Evolutionary conservation across 441 rosid species (phyloP), one percentile per base, ranked within the genome.

Genomic region (Hura crepitans): DNA sequence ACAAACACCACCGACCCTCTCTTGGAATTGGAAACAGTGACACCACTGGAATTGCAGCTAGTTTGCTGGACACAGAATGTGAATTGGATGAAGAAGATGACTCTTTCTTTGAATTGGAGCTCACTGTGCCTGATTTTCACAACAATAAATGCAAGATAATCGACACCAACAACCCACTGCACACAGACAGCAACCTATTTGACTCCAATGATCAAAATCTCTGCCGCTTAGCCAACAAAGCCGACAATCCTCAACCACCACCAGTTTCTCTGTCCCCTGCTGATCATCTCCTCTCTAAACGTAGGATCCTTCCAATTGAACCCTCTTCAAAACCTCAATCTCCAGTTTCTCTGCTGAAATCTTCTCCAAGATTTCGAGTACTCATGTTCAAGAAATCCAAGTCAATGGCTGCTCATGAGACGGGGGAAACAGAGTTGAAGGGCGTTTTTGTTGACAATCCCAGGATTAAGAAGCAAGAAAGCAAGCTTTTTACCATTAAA

Each of bases 71-170:
- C n/a, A n/a, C n/a, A n/a, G n/a, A n/a, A n/a, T 49, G 46, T 10
- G 92, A 86, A 1, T 69, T 79, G 42, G 85, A 72, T 0, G 93
- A 90, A 54, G 98, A 76, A 47, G 98, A 92, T 1, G 98, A 93
- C 73, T 91, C 97, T 0, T 91, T 89, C 84, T 86, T 91, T 74
- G 98, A 93, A 72, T 74, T 93, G 70, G 89, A 93, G 79, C 86
- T 93, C 57, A 73, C 90, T 75, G 80, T 83, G 35, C 78, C 83
- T 45, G 83, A 78, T 56, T 43, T 53, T 70, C 78, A 78, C 80
- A 53, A 42, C 55, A 75, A 50, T 15, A 46, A 68, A 47, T 60
- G 42, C 71, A 50, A 65, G 60, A 68, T 31, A 63, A 49, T 45
- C 69, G 39, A 47, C 73, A 8, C 42, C 49, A 53, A n/a, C n/a